Evolutionary conservation across 2,329 filamentous ascomycete species (phyloP).

Genomic region (Monilinia vaccinii-corymbosi): DNA sequence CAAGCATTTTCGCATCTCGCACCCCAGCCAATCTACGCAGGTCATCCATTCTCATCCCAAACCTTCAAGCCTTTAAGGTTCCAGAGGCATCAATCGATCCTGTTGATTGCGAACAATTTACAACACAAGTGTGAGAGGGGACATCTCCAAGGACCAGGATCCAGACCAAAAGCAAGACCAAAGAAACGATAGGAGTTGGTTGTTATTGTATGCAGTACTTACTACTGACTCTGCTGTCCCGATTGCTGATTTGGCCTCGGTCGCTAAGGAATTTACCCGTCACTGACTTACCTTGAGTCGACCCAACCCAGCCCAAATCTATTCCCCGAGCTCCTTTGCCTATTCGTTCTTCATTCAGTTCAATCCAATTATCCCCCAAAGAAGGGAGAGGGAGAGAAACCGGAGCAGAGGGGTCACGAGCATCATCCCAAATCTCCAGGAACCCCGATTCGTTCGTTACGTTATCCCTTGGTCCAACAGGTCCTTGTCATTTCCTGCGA

Average conservation of each 20-base stretch:
- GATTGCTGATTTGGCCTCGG: constrained; percentile 9
- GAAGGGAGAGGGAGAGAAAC: neutral
- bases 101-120: neutral
- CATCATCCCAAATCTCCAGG: neutral
- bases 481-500: neutral
- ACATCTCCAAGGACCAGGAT: too few relatives aligned
- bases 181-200: too few relatives aligned
- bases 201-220: too few relatives aligned
- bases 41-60: neutral
- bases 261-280: constrained; percentile 17
- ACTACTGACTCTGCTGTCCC: too few relatives aligned
- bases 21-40: neutral
- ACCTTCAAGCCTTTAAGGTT: neutral
- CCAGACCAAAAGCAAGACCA: too few relatives aligned
- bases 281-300: neutral
- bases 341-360: neutral
- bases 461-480: too few relatives aligned
- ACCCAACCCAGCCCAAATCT: neutral
- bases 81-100: neutral
- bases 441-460: neutral
- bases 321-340: neutral
- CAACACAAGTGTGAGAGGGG: too few relatives aligned
- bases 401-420: neutral
- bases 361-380: neutral
- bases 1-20: constrained; percentile 2